Conservation (phyloP, 352 stramenopile genomes). For the Phytophthora meadii region DNA sequence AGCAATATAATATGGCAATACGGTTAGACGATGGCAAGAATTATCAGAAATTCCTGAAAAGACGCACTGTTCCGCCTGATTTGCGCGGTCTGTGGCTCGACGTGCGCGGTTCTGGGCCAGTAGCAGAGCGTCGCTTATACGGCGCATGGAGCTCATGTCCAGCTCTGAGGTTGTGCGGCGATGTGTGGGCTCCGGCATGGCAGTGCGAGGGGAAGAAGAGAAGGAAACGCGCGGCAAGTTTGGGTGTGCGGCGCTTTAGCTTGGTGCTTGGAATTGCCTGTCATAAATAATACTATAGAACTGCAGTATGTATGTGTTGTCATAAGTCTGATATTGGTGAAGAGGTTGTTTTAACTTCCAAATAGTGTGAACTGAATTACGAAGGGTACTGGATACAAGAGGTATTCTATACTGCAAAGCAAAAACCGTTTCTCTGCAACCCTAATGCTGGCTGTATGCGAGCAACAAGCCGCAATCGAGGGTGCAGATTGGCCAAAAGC, state of each 20-base stretch:
- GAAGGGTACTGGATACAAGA: background rate
- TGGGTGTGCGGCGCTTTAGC: constrained; percentile 24
- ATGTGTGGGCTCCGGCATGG: constrained; percentile 29
- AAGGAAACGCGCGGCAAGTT: constrained; percentile 9
- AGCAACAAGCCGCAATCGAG: background rate
- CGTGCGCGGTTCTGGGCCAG: constrained; percentile 76
- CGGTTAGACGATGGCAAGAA: constrained; percentile 4
- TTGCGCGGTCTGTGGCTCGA: constrained; percentile 62
- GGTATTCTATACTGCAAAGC: background rate
- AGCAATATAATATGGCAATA: constrained; percentile 4
- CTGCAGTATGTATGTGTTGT: background rate
- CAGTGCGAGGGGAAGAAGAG: background rate
- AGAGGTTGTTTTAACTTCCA: background rate
- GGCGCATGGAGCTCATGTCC: constrained; percentile 65
- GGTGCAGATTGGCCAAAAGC: constrained; percentile 19
- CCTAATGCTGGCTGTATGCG: background rate
- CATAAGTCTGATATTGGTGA: background rate
- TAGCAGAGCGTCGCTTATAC: constrained; percentile 73
- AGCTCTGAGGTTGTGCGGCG: constrained; percentile 56
- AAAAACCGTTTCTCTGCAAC: constrained; percentile 13
- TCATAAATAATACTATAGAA: background rate
- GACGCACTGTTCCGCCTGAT: constrained; percentile 71
- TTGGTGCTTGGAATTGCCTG: constrained; percentile 6
- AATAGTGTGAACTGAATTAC: background rate
- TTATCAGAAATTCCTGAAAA: constrained; percentile 11